Evolutionary conservation across 2,329 filamentous ascomycete species (phyloP).

Genomic region (Pseudopyricularia cyperi): DNA sequence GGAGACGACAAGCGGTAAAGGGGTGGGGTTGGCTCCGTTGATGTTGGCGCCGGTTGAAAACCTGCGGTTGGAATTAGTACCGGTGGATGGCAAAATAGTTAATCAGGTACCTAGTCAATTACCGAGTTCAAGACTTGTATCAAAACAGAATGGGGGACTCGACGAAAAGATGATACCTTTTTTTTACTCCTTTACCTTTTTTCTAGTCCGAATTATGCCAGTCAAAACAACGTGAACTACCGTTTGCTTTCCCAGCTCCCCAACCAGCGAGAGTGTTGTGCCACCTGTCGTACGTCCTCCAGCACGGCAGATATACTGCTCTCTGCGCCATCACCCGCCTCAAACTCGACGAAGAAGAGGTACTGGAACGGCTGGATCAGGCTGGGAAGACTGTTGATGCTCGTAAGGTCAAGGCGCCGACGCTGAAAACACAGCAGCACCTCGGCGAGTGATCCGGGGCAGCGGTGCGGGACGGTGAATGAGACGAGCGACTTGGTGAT

Average conservation of each 20-base stretch:
- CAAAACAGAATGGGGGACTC: background rate
- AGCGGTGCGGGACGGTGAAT: conserved; percentile 68
- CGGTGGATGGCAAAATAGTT: too few relatives aligned
- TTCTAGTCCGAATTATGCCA: background rate
- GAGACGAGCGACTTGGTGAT: conserved; percentile 60
- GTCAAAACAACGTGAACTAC: background rate
- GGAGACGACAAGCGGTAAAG: background rate
- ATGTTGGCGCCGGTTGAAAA: background rate
- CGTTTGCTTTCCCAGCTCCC: conserved; percentile 48
- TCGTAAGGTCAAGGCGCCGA: conserved; percentile 69
- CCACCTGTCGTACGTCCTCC: conserved; percentile 40
- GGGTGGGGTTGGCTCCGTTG: background rate
- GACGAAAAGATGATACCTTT: too few relatives aligned
- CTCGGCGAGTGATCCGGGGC: conserved; percentile 72
- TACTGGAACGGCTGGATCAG: conserved; percentile 71
- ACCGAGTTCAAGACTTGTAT: background rate
- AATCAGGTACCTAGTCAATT: background rate
- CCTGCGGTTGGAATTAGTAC: too few relatives aligned
- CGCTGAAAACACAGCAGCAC: conserved; percentile 67
- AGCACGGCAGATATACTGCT: conserved; percentile 44
- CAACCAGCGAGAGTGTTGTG: conserved; percentile 53
- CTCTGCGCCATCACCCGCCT: conserved; percentile 22
- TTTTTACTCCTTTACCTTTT: background rate
- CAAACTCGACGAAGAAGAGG: conserved; percentile 89
- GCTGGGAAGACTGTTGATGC: conserved; percentile 78